Conservation (phyloP, 305 asterid genomes). For the Rubia tinctorum region DNA sequence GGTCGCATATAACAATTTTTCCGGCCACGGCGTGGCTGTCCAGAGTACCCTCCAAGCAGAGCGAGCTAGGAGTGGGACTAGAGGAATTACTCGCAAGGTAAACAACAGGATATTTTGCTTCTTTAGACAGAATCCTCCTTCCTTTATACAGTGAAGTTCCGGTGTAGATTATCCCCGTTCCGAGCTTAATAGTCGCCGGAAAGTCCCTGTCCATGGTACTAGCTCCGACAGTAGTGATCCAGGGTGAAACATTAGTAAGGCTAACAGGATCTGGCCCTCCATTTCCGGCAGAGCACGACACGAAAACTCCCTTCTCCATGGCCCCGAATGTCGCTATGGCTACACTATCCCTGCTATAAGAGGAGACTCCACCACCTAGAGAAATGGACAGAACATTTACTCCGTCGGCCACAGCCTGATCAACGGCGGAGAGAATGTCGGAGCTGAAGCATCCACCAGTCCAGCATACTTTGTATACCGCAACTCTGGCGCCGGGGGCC, state of each 20-base stretch:
- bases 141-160: conserved; percentile 89
- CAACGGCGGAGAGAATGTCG: conserved; percentile 86
- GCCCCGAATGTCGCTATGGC: conserved; percentile 88
- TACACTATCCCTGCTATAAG: conserved; percentile 66
- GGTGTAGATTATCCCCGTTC: conserved; percentile 40
- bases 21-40: conserved; percentile 61
- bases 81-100: conserved; percentile 66
- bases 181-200: conserved; percentile 73
- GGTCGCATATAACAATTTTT: conserved; percentile 84
- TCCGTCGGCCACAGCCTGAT: conserved; percentile 88
- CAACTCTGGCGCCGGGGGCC: conserved; percentile 86
- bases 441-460: conserved; percentile 92
- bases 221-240: conserved; percentile 93
- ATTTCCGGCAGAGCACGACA: conserved; percentile 91
- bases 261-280: conserved; percentile 97
- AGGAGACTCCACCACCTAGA: conserved; percentile 86
- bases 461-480: conserved; percentile 95
- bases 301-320: conserved; percentile 82
- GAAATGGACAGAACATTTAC: conserved; percentile 81
- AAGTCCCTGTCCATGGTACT: conserved; percentile 92
- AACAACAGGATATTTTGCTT: conserved; percentile 47
- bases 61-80: conserved; percentile 66
- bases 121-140: conserved; percentile 28
- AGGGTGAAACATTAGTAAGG: conserved; percentile 87
- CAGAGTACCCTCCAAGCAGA: conserved; percentile 81